phyloP scores from a whole-genome alignment of 164 flowering plant genomes.

The Berberis thunbergii region DNA sequence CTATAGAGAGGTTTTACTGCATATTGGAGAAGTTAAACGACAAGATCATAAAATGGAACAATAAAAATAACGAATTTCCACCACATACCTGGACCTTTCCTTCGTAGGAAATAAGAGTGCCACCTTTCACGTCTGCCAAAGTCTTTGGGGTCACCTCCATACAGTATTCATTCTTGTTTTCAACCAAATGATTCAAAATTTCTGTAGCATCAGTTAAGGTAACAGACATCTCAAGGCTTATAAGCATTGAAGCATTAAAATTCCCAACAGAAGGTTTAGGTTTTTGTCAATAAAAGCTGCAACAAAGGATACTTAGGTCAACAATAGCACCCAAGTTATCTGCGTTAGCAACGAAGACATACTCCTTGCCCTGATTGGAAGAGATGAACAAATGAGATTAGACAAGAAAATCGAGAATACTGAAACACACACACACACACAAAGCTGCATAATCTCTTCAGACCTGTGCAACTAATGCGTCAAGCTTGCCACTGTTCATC shows the following conservation, averaged over 20 bases:
- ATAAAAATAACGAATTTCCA: background rate
- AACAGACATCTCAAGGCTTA: slow-evolving; percentile 5
- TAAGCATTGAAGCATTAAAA: background rate
- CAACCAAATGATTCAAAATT: slow-evolving; percentile 76
- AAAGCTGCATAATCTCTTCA: background rate
- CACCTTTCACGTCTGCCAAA: slow-evolving; percentile 98
- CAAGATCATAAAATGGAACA: background rate
- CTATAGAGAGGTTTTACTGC: no score
- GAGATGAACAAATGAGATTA: background rate
- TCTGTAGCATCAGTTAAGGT: slow-evolving; percentile 63
- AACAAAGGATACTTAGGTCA: slow-evolving; percentile 86
- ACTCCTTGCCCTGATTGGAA: slow-evolving; percentile 82
- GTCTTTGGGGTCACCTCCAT: slow-evolving; percentile 99
- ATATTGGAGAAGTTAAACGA: no score
- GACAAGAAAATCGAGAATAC: background rate
- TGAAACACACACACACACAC: background rate
- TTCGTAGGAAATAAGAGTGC: slow-evolving; percentile 93
- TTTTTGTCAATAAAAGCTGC: background rate
- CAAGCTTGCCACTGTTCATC: slow-evolving; percentile 93
- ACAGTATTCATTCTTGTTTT: slow-evolving; percentile 89
- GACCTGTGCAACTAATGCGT: slow-evolving; percentile 76
- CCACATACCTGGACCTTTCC: slow-evolving; percentile 92
- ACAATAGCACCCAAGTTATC: slow-evolving; percentile 98
- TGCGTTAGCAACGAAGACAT: slow-evolving; percentile 88
- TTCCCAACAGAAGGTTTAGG: background rate